phyloP scores from a whole-genome alignment of 2,329 filamentous ascomycete genomes.

The Dichotomopilus funicola region DNA sequence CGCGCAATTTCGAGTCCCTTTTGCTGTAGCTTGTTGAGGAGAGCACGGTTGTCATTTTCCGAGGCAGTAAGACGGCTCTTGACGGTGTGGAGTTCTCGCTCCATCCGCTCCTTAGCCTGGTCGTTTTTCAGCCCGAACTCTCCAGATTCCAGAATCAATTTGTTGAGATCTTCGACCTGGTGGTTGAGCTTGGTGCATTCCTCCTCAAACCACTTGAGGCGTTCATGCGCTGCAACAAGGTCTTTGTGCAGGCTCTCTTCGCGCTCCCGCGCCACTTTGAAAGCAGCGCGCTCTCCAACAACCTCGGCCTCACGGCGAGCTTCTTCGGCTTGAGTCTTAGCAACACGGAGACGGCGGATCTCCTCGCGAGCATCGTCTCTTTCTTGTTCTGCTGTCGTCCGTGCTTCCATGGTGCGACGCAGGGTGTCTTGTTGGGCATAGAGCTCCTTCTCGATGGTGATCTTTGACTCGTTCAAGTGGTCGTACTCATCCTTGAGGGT shows the following conservation, averaged over 20 bases:
- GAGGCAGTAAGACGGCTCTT: slow-evolving; percentile 85
- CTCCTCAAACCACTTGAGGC: slow-evolving; percentile 70
- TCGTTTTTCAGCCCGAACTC: slow-evolving; percentile 86
- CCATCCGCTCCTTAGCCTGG: slow-evolving; percentile 86
- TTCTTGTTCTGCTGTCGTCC: slow-evolving; percentile 73
- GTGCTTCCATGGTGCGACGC: slow-evolving; percentile 75
- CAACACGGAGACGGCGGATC: slow-evolving; percentile 71
- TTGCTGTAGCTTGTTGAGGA: slow-evolving; percentile 96
- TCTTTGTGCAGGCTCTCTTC: slow-evolving; percentile 72
- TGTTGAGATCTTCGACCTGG: slow-evolving; percentile 79
- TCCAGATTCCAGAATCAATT: slow-evolving; percentile 81
- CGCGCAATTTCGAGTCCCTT: slow-evolving; percentile 95
- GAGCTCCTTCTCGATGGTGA: slow-evolving; percentile 95
- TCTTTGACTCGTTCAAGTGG: slow-evolving; percentile 85
- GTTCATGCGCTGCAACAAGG: slow-evolving; percentile 69
- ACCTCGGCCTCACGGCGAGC: slow-evolving; percentile 77
- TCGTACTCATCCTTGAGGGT: slow-evolving; percentile 80
- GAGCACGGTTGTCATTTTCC: slow-evolving; percentile 88
- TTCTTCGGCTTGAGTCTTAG: slow-evolving; percentile 80
- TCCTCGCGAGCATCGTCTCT: slow-evolving; percentile 85
- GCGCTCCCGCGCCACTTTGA: slow-evolving; percentile 69
- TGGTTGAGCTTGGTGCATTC: slow-evolving; percentile 70
- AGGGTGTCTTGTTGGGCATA: slow-evolving; percentile 92
- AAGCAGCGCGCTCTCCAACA: slow-evolving; percentile 72
- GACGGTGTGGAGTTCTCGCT: slow-evolving; percentile 83